These are phyloP conservation scores for Metschnikowia vanudenii DNA, from an alignment of 805 yeast genomes.

Conservation along the genomic window DNA sequence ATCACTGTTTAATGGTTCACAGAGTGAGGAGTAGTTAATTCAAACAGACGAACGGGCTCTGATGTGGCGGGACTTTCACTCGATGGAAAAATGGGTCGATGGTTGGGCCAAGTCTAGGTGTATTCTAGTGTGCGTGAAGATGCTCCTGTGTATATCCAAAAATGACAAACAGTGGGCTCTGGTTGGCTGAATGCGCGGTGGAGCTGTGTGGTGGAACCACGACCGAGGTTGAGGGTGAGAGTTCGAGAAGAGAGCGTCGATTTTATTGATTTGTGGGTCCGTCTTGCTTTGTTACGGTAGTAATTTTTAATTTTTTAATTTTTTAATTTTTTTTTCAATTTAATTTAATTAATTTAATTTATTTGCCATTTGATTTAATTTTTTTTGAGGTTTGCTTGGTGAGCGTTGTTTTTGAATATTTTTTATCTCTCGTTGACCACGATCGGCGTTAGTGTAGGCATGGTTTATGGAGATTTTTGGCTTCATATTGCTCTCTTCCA, in stretches of 20 bases:
- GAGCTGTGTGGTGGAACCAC: slow-evolving; percentile 7
- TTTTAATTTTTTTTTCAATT: too few relatives aligned
- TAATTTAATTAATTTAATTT: too few relatives aligned
- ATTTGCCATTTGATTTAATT: too few relatives aligned
- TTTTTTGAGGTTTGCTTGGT: too few relatives aligned
- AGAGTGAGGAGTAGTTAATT: too few relatives aligned
- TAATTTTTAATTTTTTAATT: too few relatives aligned
- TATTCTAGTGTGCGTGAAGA: neutral
- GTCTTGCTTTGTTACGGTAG: too few relatives aligned
- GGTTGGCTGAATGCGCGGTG: slow-evolving; percentile 18
- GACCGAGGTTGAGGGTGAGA: neutral
- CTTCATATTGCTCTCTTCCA: too few relatives aligned
- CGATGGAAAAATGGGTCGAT: neutral
- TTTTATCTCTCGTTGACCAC: too few relatives aligned
- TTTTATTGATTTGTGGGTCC: neutral
- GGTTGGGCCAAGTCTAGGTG: neutral
- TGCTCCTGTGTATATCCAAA: slow-evolving; percentile 12
- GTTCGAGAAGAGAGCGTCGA: neutral
- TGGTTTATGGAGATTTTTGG: too few relatives aligned
- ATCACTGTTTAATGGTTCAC: neutral
- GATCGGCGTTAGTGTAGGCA: too few relatives aligned
- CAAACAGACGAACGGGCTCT: neutral
- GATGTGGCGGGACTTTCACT: neutral
- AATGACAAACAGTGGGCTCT: slow-evolving; percentile 21
- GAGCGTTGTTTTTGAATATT: too few relatives aligned